Conservation (phyloP, 192 early-diverging fungal species). For the Linnemannia elongata region DNA sequence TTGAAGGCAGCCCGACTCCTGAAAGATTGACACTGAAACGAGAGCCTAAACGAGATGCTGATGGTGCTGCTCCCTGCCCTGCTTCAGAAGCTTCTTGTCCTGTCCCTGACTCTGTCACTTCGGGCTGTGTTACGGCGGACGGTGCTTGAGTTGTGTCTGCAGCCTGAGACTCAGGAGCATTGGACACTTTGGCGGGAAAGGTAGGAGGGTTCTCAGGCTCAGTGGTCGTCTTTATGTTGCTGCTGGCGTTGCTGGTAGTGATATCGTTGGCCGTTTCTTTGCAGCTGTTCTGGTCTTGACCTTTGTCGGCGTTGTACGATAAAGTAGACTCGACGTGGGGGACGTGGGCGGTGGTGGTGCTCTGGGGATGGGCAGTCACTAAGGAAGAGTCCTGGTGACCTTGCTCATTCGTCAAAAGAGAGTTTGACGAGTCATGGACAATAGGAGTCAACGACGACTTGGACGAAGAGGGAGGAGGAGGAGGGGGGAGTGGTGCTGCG, state of each 20-base stretch:
- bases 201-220: neutral
- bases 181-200: neutral
- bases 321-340: conserved; percentile 8
- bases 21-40: conserved; percentile 52
- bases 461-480: too few relatives aligned
- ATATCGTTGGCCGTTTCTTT: neutral
- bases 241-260: neutral
- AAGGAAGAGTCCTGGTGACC: neutral
- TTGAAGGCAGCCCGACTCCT: conserved; percentile 34
- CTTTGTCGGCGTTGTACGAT: neutral
- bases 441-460: neutral
- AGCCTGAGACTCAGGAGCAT: neutral
- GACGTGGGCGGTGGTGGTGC: neutral
- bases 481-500: neutral
- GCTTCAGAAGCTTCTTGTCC: neutral
- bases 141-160: neutral
- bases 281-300: neutral
- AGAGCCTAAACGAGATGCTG: conserved; percentile 17
- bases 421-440: neutral
- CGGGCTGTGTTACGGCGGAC: neutral
- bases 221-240: neutral
- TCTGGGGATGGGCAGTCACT: neutral
- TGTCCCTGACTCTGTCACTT: neutral
- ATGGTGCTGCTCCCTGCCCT: conserved; percentile 1
- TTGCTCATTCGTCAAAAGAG: neutral